These are phyloP conservation scores for Imleria badia DNA, from an alignment of 768 basidiomycete species.

Conservation along the genomic window DNA sequence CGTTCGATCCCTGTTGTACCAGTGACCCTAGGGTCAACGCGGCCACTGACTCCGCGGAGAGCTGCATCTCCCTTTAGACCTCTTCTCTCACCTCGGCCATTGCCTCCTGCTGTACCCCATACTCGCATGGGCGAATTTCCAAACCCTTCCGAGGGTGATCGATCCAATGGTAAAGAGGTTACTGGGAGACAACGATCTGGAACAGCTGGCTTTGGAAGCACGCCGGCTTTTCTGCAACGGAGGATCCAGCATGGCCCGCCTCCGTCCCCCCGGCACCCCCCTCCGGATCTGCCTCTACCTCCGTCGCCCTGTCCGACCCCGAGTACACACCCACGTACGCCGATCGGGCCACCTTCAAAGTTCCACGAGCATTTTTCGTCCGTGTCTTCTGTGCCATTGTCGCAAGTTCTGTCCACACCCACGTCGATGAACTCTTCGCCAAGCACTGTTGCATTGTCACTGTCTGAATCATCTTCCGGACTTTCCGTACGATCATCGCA, in stretches of 20 bases:
- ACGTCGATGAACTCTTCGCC: constrained; percentile 16
- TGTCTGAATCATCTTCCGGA: constrained; percentile 32
- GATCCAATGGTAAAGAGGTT: constrained; percentile 2
- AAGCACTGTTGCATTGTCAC: constrained; percentile 24
- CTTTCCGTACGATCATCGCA: constrained; percentile 28
- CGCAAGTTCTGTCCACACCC: constrained; percentile 9
- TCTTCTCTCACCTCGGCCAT: constrained; percentile 16
- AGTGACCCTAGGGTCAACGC: constrained; percentile 5
- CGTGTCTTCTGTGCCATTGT: constrained; percentile 22
- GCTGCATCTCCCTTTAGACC: constrained; percentile 23
- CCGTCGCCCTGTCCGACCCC: constrained; percentile 17
- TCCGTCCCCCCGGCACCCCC: constrained; percentile 27
- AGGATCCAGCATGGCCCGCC: constrained; percentile 25
- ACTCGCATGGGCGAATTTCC: not conserved
- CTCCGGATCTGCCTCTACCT: constrained; percentile 31
- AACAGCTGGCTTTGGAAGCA: constrained; percentile 6
- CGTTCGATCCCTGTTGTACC: constrained; percentile 20
- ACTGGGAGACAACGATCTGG: constrained; percentile 17
- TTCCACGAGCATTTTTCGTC: constrained; percentile 36
- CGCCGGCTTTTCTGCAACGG: constrained; percentile 32
- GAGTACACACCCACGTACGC: constrained; percentile 9
- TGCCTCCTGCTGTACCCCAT: not conserved
- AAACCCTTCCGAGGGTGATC: constrained; percentile 7
- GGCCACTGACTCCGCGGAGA: constrained; percentile 14
- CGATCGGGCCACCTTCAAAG: constrained; percentile 21